These are phyloP conservation scores for Komagataella kurtzmanii DNA, from an alignment of 805 yeast genomes.

Conservation along the genomic window DNA sequence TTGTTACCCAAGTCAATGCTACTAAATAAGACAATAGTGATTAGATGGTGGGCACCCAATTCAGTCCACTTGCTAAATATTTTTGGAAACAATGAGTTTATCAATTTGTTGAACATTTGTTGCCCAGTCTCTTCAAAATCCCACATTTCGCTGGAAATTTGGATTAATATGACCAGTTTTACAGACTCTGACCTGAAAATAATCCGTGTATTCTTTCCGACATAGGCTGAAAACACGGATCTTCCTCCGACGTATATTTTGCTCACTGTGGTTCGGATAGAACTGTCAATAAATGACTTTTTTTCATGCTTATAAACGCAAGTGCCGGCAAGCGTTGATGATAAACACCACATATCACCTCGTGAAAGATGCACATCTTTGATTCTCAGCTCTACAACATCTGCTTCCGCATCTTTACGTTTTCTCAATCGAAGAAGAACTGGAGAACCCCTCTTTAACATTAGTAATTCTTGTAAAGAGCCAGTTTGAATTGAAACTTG, in stretches of 20 bases:
- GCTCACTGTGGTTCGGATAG: constrained; percentile 51
- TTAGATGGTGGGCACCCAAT: constrained; percentile 77
- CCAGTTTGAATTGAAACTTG: constrained; percentile 45
- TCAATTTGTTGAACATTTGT: constrained; percentile 81
- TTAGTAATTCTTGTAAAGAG: constrained; percentile 44
- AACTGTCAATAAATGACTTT: constrained; percentile 41
- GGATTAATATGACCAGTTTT: constrained; percentile 67
- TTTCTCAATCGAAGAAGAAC: constrained; percentile 41
- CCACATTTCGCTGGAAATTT: constrained; percentile 94
- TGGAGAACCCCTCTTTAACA: constrained; percentile 51
- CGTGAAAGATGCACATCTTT: constrained; percentile 74
- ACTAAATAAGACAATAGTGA: constrained; percentile 81
- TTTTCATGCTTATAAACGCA: constrained; percentile 61
- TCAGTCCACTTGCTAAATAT: constrained; percentile 82
- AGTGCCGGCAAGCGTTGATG: constrained; percentile 42
- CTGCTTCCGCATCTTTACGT: constrained; percentile 47
- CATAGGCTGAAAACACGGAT: constrained; percentile 60
- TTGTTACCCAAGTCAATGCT: constrained; percentile 46
- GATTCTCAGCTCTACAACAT: constrained; percentile 68
- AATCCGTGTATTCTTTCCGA: constrained; percentile 62
- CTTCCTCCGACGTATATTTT: constrained; percentile 55
- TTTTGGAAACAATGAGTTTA: constrained; percentile 84
- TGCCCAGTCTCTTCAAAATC: constrained; percentile 95
- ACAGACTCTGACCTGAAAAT: constrained; percentile 91
- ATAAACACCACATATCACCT: constrained; percentile 86